These are phyloP conservation scores for Penicillium aurantiogriseum DNA, from an alignment of 2,329 filamentous ascomycete species.

Conservation along the genomic window DNA sequence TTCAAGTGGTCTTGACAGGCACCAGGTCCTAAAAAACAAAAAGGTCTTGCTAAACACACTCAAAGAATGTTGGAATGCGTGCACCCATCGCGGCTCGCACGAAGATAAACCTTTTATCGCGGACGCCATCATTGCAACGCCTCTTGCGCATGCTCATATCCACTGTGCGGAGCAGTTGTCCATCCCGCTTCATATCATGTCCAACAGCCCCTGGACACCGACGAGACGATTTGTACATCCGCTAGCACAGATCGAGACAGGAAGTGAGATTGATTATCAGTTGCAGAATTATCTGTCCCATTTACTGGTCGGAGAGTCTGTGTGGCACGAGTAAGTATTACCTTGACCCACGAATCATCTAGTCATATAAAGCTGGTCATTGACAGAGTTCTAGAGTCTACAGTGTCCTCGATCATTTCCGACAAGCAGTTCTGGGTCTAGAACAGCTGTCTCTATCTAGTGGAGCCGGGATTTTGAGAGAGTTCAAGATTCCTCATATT, in stretches of 20 bases:
- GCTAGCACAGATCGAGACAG: not conserved
- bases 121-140: conserved; percentile 9
- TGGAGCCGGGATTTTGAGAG: not conserved
- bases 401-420: not conserved
- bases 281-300: conserved; percentile 9
- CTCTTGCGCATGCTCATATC: conserved; percentile 9
- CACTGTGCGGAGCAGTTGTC: conserved; percentile 9
- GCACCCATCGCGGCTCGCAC: not conserved
- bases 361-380: not conserved
- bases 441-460: not conserved
- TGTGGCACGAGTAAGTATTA: conserved; percentile 6
- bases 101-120: conserved; percentile 1
- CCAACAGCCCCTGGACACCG: conserved; percentile 7
- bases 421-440: not conserved
- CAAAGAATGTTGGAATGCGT: conserved; percentile 7
- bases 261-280: not conserved
- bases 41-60: conserved; percentile 1
- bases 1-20: not conserved
- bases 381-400: not conserved
- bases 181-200: conserved; percentile 11
- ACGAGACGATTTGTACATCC: conserved; percentile 6
- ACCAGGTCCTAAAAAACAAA: not conserved
- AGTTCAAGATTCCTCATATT: conserved; percentile 4
- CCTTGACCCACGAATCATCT: not conserved
- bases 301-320: not conserved